Percentiles rank a stretch among this genome's conserved stretches.
Evolutionary conservation across 257 asterid genomes (phyloP).

Genomic region (Nicotiana tabacum): DNA sequence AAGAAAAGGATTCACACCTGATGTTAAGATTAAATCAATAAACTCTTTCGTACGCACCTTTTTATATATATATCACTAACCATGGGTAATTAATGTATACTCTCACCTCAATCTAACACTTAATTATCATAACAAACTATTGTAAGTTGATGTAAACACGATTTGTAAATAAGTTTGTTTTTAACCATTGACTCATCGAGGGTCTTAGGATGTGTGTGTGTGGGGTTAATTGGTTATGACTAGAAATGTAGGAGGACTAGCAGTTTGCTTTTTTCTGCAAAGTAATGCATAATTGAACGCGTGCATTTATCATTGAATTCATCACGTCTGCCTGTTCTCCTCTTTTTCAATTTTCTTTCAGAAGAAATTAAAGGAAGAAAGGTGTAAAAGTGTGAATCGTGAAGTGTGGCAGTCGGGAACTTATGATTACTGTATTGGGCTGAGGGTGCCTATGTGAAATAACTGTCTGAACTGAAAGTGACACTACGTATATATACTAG

Average conservation of each 20-base stretch:
- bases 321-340: constrained; percentile 26
- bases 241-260: neutral
- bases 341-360: neutral
- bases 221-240: neutral
- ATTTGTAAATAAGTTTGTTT: too few relatives aligned
- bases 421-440: neutral
- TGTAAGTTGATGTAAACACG: too few relatives aligned
- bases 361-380: neutral
- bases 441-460: constrained; percentile 19
- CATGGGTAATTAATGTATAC: too few relatives aligned
- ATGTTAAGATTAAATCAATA: too few relatives aligned
- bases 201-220: too few relatives aligned
- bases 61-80: too few relatives aligned
- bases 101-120: too few relatives aligned
- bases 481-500: constrained; percentile 20
- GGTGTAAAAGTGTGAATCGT: neutral
- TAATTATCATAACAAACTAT: too few relatives aligned
- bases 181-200: too few relatives aligned
- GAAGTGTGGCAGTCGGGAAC: neutral
- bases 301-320: constrained; percentile 39
- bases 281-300: constrained; percentile 34
- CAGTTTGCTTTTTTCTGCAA: constrained; percentile 17
- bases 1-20: too few relatives aligned
- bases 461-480: constrained; percentile 41
- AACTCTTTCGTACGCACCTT: too few relatives aligned